Conservation (phyloP, 2,329 filamentous ascomycete species). For the Cadophora sp. region DNA sequence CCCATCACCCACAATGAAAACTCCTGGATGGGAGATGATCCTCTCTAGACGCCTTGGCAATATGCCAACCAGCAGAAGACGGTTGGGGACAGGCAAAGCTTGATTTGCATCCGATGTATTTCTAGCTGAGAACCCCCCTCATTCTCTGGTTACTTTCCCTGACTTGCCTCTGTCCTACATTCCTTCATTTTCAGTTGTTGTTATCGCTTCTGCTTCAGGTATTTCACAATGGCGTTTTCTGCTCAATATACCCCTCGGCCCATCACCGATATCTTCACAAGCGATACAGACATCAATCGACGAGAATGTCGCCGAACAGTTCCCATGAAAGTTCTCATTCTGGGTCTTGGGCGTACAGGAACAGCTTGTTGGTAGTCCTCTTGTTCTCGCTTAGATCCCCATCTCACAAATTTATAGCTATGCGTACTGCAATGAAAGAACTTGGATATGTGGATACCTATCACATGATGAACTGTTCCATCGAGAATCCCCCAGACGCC, state of each 20-base stretch:
- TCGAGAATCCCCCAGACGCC: constrained; percentile 72
- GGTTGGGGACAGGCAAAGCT: constrained; percentile 5
- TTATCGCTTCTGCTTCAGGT: neutral
- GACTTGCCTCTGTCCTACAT: neutral
- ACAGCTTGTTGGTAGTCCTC: constrained; percentile 66
- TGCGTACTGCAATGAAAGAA: constrained; percentile 69
- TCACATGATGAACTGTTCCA: constrained; percentile 75
- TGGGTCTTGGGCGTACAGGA: constrained; percentile 74
- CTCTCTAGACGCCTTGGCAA: neutral
- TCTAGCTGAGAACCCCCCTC: neutral
- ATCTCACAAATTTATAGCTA: constrained; percentile 51
- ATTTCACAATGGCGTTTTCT: constrained; percentile 32
- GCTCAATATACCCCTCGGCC: constrained; percentile 48
- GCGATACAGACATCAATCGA: constrained; percentile 72
- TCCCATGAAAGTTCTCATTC: constrained; percentile 75
- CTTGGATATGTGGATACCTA: constrained; percentile 74
- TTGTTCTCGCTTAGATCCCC: neutral
- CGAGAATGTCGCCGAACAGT: constrained; percentile 69
- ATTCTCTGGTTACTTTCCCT: neutral
- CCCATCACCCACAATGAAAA: neutral
- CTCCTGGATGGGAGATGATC: constrained; percentile 1
- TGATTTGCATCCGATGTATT: constrained; percentile 2
- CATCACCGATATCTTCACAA: constrained; percentile 66
- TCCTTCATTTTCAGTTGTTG: neutral
- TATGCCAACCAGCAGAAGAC: neutral